phyloP scores from a whole-genome alignment of 345 rosid genomes.

The Moricandia moricandioides region DNA sequence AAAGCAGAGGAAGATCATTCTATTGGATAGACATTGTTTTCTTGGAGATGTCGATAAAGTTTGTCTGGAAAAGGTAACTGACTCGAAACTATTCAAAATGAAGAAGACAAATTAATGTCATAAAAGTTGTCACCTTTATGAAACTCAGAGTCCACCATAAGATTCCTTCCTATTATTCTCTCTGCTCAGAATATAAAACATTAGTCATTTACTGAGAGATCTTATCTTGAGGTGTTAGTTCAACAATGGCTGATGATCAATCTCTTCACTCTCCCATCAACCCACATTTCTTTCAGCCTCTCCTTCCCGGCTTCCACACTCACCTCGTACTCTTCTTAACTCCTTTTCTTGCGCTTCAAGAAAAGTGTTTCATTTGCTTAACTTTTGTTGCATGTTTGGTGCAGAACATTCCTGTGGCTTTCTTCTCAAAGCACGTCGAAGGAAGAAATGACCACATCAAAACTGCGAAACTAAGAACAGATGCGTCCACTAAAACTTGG shows the following conservation, averaged over 20 bases:
- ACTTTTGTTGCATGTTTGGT: background rate
- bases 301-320: constrained; percentile 23
- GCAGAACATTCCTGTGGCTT: constrained; percentile 31
- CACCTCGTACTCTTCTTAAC: constrained; percentile 21
- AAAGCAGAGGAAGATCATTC: constrained; percentile 13
- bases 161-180: background rate
- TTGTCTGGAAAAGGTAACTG: constrained; percentile 1
- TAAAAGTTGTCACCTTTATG: constrained; percentile 7
- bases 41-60: background rate
- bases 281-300: constrained; percentile 32
- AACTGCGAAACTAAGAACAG: constrained; percentile 22
- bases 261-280: constrained; percentile 1
- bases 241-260: constrained; percentile 30
- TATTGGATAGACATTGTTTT: background rate
- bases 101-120: background rate
- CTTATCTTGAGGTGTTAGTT: constrained; percentile 2
- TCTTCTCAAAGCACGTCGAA: constrained; percentile 11
- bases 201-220: background rate
- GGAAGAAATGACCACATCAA: constrained; percentile 20
- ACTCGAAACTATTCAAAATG: constrained; percentile 2
- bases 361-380: background rate
- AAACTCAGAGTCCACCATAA: background rate
- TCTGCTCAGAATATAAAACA: background rate
- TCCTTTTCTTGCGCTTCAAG: background rate
- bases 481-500: constrained; percentile 12